Evolutionary conservation across 805 yeast genomes (phyloP).

Genomic region (Ogataea paraovalis): DNA sequence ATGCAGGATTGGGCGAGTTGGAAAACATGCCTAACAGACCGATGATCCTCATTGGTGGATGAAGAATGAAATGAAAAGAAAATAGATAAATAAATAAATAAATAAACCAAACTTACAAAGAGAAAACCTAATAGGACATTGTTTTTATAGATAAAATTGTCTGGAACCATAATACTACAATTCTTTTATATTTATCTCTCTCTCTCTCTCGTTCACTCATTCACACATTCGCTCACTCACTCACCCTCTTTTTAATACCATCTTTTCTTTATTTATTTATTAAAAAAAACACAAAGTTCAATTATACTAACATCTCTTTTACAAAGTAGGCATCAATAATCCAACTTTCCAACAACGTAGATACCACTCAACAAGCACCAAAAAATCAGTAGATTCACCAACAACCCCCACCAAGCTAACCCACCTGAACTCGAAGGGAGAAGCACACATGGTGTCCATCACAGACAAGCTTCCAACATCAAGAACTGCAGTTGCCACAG

Average conservation of each 20-base stretch:
- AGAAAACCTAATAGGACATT: no score
- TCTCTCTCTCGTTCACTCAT: no score
- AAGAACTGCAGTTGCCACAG: slow-evolving; percentile 42
- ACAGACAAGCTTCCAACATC: slow-evolving; percentile 36
- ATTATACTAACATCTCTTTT: not conserved
- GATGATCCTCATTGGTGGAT: slow-evolving; percentile 57
- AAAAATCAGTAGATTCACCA: not conserved
- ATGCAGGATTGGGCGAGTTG: slow-evolving; percentile 47
- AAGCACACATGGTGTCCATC: slow-evolving; percentile 44
- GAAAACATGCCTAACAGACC: slow-evolving; percentile 47
- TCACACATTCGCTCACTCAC: no score
- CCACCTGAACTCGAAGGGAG: slow-evolving; percentile 39
- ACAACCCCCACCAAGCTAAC: slow-evolving; percentile 23
- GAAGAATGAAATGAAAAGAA: slow-evolving; percentile 7
- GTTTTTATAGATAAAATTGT: no score
- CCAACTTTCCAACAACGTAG: not conserved
- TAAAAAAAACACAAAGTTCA: no score
- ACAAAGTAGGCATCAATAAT: not conserved
- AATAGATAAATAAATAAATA: not conserved
- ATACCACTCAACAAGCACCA: not conserved
- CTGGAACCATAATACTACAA: no score
- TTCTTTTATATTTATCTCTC: no score
- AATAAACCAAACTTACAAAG: no score
- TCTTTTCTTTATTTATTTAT: no score
- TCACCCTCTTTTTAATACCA: no score